phyloP scores from a whole-genome alignment of 192 early-diverging fungal species.

The Phlyctochytrium arcticum region DNA sequence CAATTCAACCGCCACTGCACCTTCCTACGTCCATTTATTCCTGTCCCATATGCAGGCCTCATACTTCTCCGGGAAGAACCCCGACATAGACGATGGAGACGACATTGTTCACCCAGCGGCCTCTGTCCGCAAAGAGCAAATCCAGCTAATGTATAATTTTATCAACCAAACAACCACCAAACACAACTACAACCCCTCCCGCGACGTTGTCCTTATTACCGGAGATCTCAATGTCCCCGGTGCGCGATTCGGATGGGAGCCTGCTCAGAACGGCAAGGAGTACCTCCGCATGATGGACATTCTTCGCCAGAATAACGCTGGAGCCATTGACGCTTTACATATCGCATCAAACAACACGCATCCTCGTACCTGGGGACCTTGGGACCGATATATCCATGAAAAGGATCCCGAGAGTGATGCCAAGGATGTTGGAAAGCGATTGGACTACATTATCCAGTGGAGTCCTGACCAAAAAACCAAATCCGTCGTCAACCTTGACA shows the following conservation, averaged over 20 bases:
- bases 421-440: slow-evolving; percentile 9
- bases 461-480: neutral
- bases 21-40: slow-evolving; percentile 11
- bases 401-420: neutral
- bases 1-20: neutral
- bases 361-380: slow-evolving; percentile 13
- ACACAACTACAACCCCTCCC: neutral
- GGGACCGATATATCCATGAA: neutral
- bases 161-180: neutral
- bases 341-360: neutral
- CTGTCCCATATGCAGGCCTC: slow-evolving; percentile 21
- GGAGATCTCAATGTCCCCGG: slow-evolving; percentile 25
- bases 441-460: slow-evolving; percentile 27
- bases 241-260: slow-evolving; percentile 15
- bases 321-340: neutral
- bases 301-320: neutral
- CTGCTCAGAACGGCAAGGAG: slow-evolving; percentile 1
- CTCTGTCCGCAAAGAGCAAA: slow-evolving; percentile 1
- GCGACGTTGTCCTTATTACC: slow-evolving; percentile 17
- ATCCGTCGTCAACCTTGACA: neutral
- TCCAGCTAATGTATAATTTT: slow-evolving; percentile 3
- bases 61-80: slow-evolving; percentile 18
- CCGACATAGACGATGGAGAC: slow-evolving; percentile 12
- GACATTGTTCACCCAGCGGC: slow-evolving; percentile 3
- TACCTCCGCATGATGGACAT: slow-evolving; percentile 18